phyloP scores from a whole-genome alignment of 495 filamentous ascomycete species.

The Glutinoglossum americanum region DNA sequence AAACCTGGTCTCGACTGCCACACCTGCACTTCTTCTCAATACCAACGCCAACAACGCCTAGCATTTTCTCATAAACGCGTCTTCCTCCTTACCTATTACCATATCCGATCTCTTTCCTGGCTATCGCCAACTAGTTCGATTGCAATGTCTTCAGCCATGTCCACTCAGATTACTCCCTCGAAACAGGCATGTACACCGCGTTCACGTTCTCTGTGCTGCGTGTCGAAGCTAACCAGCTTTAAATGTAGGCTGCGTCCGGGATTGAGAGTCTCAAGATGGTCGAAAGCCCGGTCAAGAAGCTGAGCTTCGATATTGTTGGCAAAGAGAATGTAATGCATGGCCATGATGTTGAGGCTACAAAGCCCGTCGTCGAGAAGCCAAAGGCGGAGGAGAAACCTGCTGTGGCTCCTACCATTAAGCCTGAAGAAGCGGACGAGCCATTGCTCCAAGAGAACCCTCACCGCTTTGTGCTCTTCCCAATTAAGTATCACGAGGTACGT shows the following conservation, averaged over 20 bases:
- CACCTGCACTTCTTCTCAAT: neutral
- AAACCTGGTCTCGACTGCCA: neutral
- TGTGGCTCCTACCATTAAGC: conserved; percentile 39
- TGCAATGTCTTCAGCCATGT: conserved; percentile 23
- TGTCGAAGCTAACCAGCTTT: neutral
- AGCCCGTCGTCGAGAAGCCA: conserved; percentile 28
- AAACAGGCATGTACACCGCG: conserved; percentile 46
- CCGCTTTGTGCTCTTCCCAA: conserved; percentile 93
- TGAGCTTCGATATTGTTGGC: conserved; percentile 43
- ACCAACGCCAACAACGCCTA: neutral
- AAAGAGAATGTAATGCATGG: conserved; percentile 56
- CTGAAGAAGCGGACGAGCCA: conserved; percentile 64
- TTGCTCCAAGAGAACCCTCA: conserved; percentile 89
- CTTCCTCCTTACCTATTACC: neutral
- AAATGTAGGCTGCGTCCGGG: conserved; percentile 50
- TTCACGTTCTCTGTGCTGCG: neutral
- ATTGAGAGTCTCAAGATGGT: conserved; percentile 77
- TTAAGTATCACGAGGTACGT: conserved; percentile 97
- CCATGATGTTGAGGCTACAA: conserved; percentile 26
- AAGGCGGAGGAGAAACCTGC: conserved; percentile 25
- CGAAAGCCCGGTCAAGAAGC: conserved; percentile 79
- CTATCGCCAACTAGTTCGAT: neutral
- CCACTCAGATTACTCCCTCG: conserved; percentile 57
- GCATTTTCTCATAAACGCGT: neutral
- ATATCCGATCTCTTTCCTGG: neutral